Evolutionary conservation across 345 rosid species (phyloP).

Genomic region (Hibiscus syriacus): DNA sequence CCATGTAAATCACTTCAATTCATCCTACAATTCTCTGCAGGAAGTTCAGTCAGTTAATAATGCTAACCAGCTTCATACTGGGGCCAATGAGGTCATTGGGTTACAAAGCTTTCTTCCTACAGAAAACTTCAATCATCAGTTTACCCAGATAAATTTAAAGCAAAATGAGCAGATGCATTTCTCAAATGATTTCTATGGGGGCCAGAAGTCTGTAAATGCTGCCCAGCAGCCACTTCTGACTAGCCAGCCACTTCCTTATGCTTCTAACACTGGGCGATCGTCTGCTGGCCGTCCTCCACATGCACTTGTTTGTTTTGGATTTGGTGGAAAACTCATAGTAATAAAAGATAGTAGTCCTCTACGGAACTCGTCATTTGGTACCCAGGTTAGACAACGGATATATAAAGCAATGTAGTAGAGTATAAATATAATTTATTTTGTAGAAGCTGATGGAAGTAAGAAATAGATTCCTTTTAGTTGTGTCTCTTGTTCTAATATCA

Average conservation of each 20-base stretch:
- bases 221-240: slow-evolving; percentile 49
- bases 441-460: not conserved
- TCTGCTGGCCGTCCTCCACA: slow-evolving; percentile 96
- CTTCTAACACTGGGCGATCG: slow-evolving; percentile 49
- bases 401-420: too few species aligned
- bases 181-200: slow-evolving; percentile 42
- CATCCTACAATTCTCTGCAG: slow-evolving; percentile 22
- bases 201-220: slow-evolving; percentile 33
- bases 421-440: not conserved
- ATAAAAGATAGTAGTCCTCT: slow-evolving; percentile 49
- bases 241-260: slow-evolving; percentile 51
- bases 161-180: slow-evolving; percentile 42
- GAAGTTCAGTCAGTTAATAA: slow-evolving; percentile 29
- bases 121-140: slow-evolving; percentile 38
- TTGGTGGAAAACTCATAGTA: slow-evolving; percentile 87
- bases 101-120: slow-evolving; percentile 34
- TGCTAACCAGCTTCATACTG: slow-evolving; percentile 27
- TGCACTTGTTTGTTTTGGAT: slow-evolving; percentile 84
- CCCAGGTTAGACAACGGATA: not conserved
- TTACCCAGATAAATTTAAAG: slow-evolving; percentile 33
- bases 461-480: not conserved
- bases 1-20: slow-evolving; percentile 24
- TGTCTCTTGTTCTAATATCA: not conserved
- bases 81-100: slow-evolving; percentile 46
- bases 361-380: slow-evolving; percentile 18